A percentile compares a stretch with the other conserved stretches of the same genome.
Evolutionary conservation across 129 eudicot species (phyloP).

Genomic region (Apium graveolens): DNA sequence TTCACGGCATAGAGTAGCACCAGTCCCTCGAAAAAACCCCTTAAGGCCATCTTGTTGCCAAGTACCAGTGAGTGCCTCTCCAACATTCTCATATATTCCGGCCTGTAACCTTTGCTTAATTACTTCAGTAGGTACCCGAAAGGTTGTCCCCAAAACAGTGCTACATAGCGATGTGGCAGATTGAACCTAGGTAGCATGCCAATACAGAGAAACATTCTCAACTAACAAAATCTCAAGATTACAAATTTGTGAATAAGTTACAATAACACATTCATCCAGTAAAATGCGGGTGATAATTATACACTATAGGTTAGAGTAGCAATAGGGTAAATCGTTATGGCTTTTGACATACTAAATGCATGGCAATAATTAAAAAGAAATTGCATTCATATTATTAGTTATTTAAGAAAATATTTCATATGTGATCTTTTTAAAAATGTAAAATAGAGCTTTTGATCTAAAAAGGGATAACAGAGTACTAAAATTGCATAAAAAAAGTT

Average conservation of each 20-base stretch:
- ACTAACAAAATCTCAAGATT: background rate
- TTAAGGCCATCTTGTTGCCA: constrained; percentile 91
- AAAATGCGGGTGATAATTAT: background rate
- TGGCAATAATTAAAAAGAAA: too few species aligned
- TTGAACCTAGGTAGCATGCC: constrained; percentile 50
- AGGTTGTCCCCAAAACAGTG: constrained; percentile 83
- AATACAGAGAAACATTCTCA: constrained; percentile 5
- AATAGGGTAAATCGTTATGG: background rate
- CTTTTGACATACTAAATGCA: background rate
- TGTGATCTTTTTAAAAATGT: background rate
- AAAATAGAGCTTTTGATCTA: background rate
- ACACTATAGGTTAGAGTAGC: background rate
- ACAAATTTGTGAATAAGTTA: background rate
- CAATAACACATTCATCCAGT: background rate
- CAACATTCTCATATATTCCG: constrained; percentile 72
- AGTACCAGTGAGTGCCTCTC: constrained; percentile 69
- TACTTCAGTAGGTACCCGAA: constrained; percentile 83
- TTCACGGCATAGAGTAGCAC: constrained; percentile 91
- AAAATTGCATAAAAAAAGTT: too few species aligned
- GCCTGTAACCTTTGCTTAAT: constrained; percentile 93
- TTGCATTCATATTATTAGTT: too few species aligned
- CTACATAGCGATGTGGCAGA: constrained; percentile 86
- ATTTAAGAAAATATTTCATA: too few species aligned
- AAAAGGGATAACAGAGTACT: background rate
- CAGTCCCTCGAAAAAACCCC: constrained; percentile 97